Conservation (phyloP, 1,284 basidiomycete genomes). For the Blastosporella zonata region DNA sequence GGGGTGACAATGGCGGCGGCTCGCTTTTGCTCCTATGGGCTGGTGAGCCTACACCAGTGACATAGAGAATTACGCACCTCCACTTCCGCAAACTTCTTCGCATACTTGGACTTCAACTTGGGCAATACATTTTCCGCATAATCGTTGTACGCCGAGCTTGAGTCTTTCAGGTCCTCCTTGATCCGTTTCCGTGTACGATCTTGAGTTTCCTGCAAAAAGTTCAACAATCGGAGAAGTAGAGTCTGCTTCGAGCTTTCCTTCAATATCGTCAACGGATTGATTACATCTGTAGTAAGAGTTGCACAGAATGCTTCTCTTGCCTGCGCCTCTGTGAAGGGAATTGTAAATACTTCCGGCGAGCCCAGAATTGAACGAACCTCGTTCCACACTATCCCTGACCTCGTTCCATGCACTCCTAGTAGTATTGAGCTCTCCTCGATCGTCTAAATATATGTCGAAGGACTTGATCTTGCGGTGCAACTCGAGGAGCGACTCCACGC, state of each 20-base stretch:
- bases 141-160: slow-evolving; percentile 69
- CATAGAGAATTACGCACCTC: slow-evolving; percentile 49
- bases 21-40: slow-evolving; percentile 58
- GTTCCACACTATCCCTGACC: slow-evolving; percentile 78
- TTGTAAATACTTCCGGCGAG: neutral
- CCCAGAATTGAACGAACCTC: slow-evolving; percentile 46
- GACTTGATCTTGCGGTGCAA: slow-evolving; percentile 69
- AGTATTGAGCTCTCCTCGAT: slow-evolving; percentile 58
- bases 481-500: slow-evolving; percentile 67
- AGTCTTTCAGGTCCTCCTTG: slow-evolving; percentile 82
- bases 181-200: slow-evolving; percentile 86
- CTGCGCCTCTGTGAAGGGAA: slow-evolving; percentile 64
- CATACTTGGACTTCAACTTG: slow-evolving; percentile 73
- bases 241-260: slow-evolving; percentile 45
- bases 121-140: slow-evolving; percentile 75
- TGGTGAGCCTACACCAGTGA: neutral
- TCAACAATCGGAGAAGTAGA: slow-evolving; percentile 4
- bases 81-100: slow-evolving; percentile 78
- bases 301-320: slow-evolving; percentile 73
- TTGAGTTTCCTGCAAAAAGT: slow-evolving; percentile 67
- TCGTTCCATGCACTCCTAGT: slow-evolving; percentile 77
- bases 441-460: slow-evolving; percentile 64
- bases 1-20: slow-evolving; percentile 39
- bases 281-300: slow-evolving; percentile 69
- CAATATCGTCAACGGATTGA: slow-evolving; percentile 62